Evolutionary conservation across 805 yeast species (phyloP).

Genomic region (Lipomyces mesembrius): DNA sequence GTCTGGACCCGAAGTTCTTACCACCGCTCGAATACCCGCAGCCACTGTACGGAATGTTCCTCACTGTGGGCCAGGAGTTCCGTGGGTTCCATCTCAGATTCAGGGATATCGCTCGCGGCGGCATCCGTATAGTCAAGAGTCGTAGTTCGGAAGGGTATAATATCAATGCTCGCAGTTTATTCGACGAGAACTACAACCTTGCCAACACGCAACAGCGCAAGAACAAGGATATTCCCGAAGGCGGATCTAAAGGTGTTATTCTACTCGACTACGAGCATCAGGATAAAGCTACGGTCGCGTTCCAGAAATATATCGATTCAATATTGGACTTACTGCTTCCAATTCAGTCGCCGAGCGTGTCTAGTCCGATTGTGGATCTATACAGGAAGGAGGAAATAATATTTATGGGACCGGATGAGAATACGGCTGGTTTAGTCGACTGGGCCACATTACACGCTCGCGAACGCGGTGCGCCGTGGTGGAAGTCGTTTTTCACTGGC

Average conservation of each 20-base stretch:
- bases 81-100: constrained; percentile 97
- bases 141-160: constrained; percentile 83
- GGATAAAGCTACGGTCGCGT: constrained; percentile 78
- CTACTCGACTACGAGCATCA: constrained; percentile 73
- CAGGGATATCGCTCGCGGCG: constrained; percentile 97
- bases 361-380: constrained; percentile 83
- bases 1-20: constrained; percentile 83
- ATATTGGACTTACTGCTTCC: constrained; percentile 81
- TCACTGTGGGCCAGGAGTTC: constrained; percentile 94
- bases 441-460: constrained; percentile 98
- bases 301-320: constrained; percentile 91
- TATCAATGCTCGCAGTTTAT: constrained; percentile 81
- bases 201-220: constrained; percentile 96
- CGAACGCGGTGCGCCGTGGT: constrained; percentile 91
- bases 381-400: constrained; percentile 85
- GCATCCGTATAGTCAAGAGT: constrained; percentile 91
- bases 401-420: constrained; percentile 99
- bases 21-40: constrained; percentile 89
- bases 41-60: constrained; percentile 91
- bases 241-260: constrained; percentile 97
- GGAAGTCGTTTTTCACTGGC: constrained; percentile 98
- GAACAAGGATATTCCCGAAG: constrained; percentile 98
- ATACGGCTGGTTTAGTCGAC: constrained; percentile 92
- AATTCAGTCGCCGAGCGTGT: constrained; percentile 70
- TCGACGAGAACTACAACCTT: constrained; percentile 94